Evolutionary conservation across 345 rosid species (phyloP).

Genomic region (Odontarrhena argentea): DNA sequence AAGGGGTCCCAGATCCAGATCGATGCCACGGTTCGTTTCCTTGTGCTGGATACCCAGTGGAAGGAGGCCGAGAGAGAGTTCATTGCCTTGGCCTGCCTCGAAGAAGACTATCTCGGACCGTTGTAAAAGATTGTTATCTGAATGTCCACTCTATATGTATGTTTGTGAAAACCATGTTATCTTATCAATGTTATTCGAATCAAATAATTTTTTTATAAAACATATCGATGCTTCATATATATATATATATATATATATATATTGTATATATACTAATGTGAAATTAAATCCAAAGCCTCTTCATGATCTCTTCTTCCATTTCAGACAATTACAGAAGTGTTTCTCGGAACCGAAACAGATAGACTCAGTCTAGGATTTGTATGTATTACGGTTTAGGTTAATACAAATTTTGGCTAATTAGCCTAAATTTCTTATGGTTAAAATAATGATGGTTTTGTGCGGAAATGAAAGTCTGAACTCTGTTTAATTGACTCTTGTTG

Average conservation of each 20-base stretch:
- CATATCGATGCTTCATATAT: too few species aligned
- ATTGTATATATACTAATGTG: too few species aligned
- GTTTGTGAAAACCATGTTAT: not conserved
- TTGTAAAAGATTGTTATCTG: slow-evolving; percentile 10
- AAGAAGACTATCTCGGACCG: slow-evolving; percentile 27
- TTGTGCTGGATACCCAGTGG: slow-evolving; percentile 18
- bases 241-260: too few species aligned
- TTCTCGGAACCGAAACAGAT: not conserved
- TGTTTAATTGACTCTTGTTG: not conserved
- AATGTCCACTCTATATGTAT: not conserved
- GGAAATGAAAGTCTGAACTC: too few species aligned
- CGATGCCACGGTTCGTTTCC: not conserved
- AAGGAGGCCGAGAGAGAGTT: slow-evolving; percentile 22
- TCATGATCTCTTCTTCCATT: too few species aligned
- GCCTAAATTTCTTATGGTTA: too few species aligned
- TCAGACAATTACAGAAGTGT: too few species aligned
- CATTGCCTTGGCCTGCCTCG: slow-evolving; percentile 14
- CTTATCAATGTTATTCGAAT: not conserved
- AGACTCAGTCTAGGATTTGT: not conserved
- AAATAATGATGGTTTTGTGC: too few species aligned
- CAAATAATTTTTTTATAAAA: too few species aligned
- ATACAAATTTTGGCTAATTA: not conserved
- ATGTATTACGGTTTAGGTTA: not conserved
- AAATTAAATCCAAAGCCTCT: too few species aligned
- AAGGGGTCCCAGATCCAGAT: slow-evolving; percentile 20